Percentiles rank a stretch among this genome's conserved stretches.
These are phyloP conservation scores for Melocanna baccifera DNA, from an alignment of 176 grass and related monocot genomes.

Conservation along the genomic window DNA sequence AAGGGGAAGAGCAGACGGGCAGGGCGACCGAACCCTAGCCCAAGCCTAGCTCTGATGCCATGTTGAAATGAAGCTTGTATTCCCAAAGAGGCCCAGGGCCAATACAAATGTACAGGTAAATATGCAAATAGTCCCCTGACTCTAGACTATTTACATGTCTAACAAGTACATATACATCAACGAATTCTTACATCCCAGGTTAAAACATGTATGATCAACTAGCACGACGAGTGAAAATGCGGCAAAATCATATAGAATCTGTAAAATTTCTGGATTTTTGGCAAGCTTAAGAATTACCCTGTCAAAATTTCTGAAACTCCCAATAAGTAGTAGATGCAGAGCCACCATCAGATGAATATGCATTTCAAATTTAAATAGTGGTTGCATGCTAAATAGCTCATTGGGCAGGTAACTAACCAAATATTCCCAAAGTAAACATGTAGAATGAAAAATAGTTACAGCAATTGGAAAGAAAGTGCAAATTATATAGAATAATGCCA, in stretches of 20 bases:
- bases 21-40: no score
- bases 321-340: constrained; percentile 1
- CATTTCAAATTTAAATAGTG: background rate
- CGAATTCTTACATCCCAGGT: background rate
- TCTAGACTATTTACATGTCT: no score
- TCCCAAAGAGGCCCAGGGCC: no score
- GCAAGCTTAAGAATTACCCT: constrained; percentile 1
- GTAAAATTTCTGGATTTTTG: background rate
- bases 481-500: background rate
- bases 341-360: background rate
- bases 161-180: background rate
- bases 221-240: background rate
- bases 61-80: no score
- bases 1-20: no score
- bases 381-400: background rate
- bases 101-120: no score
- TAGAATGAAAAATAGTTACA: background rate
- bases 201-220: background rate
- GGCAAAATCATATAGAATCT: background rate
- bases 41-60: no score
- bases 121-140: no score
- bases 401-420: background rate
- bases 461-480: background rate
- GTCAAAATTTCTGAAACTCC: background rate
- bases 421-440: background rate